These are phyloP conservation scores for Mucor indicus DNA, from an alignment of 371 early-diverging fungal species.

Conservation along the genomic window DNA sequence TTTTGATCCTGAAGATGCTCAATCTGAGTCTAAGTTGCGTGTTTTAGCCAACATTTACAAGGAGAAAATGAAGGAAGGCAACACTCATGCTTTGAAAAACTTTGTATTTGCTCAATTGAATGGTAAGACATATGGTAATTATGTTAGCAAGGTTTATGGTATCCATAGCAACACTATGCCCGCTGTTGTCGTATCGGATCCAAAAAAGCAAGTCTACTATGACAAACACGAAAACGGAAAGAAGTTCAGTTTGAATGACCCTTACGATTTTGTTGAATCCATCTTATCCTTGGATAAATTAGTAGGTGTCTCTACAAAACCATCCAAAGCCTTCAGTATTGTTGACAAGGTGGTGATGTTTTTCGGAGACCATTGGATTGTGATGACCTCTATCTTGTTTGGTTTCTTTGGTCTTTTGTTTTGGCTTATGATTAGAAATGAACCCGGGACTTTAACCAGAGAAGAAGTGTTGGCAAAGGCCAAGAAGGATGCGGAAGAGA, in stretches of 20 bases:
- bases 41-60: slow-evolving; percentile 12
- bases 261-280: slow-evolving; percentile 12
- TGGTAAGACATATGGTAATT: slow-evolving; percentile 50
- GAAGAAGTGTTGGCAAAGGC: slow-evolving; percentile 4
- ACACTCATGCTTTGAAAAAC: slow-evolving; percentile 12
- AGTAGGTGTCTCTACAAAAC: slow-evolving; percentile 11
- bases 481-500: slow-evolving; percentile 1
- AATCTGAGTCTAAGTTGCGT: slow-evolving; percentile 9
- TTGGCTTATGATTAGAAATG: slow-evolving; percentile 1
- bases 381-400: slow-evolving; percentile 4
- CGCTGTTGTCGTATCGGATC: slow-evolving; percentile 54
- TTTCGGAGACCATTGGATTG: slow-evolving; percentile 21
- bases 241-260: neutral
- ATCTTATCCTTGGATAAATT: slow-evolving; percentile 1
- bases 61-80: no score
- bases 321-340: slow-evolving; percentile 6
- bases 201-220: slow-evolving; percentile 34
- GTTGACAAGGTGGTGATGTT: slow-evolving; percentile 4
- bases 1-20: slow-evolving; percentile 1
- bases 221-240: slow-evolving; percentile 5
- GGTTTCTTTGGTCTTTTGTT: slow-evolving; percentile 4
- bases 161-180: slow-evolving; percentile 47
- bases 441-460: neutral
- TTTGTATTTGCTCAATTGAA: slow-evolving; percentile 65
- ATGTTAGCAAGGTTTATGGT: slow-evolving; percentile 60